Percentiles rank a stretch among this genome's conserved stretches.
Evolutionary conservation across 2,329 filamentous ascomycete genomes (phyloP).

Genomic region (Emergomyces orientalis): DNA sequence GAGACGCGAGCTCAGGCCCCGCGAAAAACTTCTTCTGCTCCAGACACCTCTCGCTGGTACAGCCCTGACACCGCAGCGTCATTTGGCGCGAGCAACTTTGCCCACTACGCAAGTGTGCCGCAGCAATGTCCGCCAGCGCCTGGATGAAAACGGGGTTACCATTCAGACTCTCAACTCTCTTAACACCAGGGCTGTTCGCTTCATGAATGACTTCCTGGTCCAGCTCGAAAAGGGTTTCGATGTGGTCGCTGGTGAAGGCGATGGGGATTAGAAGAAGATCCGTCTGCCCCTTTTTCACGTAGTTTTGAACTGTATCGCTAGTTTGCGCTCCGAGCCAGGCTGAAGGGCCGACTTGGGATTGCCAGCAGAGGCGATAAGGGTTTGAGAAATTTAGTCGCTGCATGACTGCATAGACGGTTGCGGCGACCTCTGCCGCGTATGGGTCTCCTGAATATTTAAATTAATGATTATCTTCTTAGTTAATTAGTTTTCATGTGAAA

Average conservation of each 20-base stretch:
- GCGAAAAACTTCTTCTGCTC: constrained; percentile 61
- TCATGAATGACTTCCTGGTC: constrained; percentile 93
- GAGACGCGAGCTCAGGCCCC: constrained; percentile 27
- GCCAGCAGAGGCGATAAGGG: constrained; percentile 91
- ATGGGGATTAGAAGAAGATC: constrained; percentile 89
- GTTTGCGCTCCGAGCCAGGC: constrained; percentile 96
- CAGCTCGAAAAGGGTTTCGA: constrained; percentile 90
- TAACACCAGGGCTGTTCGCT: constrained; percentile 64
- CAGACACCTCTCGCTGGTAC: constrained; percentile 77
- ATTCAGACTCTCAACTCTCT: constrained; percentile 85
- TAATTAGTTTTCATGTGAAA: not conserved
- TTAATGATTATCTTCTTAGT: not conserved
- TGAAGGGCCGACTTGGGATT: constrained; percentile 91
- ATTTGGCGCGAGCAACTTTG: constrained; percentile 72
- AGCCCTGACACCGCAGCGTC: constrained; percentile 84
- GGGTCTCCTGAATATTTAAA: constrained; percentile 57
- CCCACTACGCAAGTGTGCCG: constrained; percentile 64
- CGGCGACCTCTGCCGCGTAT: constrained; percentile 90
- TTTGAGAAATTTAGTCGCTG: constrained; percentile 77
- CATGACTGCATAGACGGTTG: constrained; percentile 96
- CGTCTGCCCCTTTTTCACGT: constrained; percentile 82
- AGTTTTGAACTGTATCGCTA: constrained; percentile 73
- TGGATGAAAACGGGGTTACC: constrained; percentile 83
- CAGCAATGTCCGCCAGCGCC: constrained; percentile 79
- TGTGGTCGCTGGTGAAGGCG: constrained; percentile 97